Conservation (phyloP, 169 alveolate genomes). For the Babesia ovata region DNA sequence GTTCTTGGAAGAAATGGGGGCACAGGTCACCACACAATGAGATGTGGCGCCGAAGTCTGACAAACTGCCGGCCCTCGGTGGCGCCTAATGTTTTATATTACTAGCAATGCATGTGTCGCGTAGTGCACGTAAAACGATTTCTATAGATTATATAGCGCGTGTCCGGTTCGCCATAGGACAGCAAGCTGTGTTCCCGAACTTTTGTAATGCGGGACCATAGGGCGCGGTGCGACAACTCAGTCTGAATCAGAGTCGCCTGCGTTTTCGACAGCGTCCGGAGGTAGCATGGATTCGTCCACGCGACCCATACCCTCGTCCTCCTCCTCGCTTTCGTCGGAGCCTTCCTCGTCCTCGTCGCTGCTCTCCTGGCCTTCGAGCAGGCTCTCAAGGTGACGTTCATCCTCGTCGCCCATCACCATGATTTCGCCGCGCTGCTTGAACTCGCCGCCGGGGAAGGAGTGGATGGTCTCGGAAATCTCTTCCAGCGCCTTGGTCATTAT, state of each 20-base stretch:
- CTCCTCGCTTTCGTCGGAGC: constrained; percentile 80
- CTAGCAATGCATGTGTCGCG: no score
- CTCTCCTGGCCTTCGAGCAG: constrained; percentile 78
- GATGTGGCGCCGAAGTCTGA: not conserved
- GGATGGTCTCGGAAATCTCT: constrained; percentile 82
- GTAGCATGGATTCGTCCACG: constrained; percentile 78
- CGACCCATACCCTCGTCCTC: constrained; percentile 90
- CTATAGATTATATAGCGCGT: no score
- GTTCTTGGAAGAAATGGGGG: constrained; percentile 45
- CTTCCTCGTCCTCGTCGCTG: constrained; percentile 77
- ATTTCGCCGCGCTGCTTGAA: constrained; percentile 87
- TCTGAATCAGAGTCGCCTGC: constrained; percentile 52
- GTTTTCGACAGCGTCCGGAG: constrained; percentile 82
- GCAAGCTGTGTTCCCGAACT: no score
- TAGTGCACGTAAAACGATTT: no score
- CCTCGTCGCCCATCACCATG: constrained; percentile 88
- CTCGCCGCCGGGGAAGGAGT: constrained; percentile 86
- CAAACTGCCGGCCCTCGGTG: not conserved
- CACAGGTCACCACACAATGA: constrained; percentile 19
- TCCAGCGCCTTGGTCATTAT: constrained; percentile 73
- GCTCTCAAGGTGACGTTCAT: constrained; percentile 83
- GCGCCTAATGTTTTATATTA: not conserved
- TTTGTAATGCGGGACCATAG: no score
- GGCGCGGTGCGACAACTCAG: not conserved
- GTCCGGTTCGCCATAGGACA: no score